These are phyloP conservation scores for Anthracocystis walkeri DNA, from an alignment of 1,284 basidiomycete genomes.

Conservation along the genomic window DNA sequence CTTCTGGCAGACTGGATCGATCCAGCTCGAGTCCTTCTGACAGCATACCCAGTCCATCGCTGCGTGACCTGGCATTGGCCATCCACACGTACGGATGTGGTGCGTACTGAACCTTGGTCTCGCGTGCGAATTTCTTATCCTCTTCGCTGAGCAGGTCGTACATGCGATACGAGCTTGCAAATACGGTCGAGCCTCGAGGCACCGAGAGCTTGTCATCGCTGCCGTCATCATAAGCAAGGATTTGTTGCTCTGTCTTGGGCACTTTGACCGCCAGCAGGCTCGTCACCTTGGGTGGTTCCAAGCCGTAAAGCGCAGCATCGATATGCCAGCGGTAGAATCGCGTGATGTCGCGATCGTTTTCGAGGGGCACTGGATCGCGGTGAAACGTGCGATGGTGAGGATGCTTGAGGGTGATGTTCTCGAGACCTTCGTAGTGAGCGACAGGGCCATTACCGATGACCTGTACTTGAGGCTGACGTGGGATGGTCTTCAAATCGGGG, in stretches of 20 bases:
- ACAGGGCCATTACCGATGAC: constrained; percentile 7
- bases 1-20: neutral
- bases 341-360: neutral
- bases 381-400: constrained; percentile 11
- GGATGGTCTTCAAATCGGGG: constrained; percentile 6
- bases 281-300: constrained; percentile 8
- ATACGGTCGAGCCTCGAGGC: constrained; percentile 8
- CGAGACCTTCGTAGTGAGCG: constrained; percentile 6
- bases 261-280: constrained; percentile 11
- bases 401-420: constrained; percentile 8
- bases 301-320: constrained; percentile 9
- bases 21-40: constrained; percentile 6
- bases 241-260: constrained; percentile 5
- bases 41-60: constrained; percentile 7
- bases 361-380: neutral
- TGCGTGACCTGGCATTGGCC: constrained; percentile 10
- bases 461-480: constrained; percentile 9
- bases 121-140: constrained; percentile 11
- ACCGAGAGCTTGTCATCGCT: constrained; percentile 5
- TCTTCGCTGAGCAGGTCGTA: constrained; percentile 15
- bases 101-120: constrained; percentile 9
- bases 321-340: constrained; percentile 10
- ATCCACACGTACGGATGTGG: constrained; percentile 12
- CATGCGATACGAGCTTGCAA: constrained; percentile 7
- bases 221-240: constrained; percentile 6